phyloP scores from a whole-genome alignment of 257 asterid genomes.

The Petunia axillaris region DNA sequence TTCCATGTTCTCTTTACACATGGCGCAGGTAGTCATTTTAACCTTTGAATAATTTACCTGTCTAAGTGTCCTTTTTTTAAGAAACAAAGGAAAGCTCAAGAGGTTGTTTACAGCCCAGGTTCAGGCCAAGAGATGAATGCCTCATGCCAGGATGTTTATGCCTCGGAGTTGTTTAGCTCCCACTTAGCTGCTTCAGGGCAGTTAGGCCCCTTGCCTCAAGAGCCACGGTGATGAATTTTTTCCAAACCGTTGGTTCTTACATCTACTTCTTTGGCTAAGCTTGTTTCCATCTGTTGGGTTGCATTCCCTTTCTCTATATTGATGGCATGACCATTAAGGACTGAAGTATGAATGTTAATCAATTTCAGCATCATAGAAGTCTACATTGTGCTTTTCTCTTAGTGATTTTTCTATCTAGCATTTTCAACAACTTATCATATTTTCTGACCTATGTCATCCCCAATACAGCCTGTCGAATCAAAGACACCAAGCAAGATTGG shows the following conservation, averaged over 20 bases:
- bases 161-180: background rate
- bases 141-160: background rate
- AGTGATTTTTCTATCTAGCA: background rate
- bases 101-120: background rate
- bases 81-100: background rate
- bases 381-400: background rate
- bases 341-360: constrained; percentile 3
- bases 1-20: background rate
- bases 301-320: background rate
- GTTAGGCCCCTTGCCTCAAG: constrained; percentile 5
- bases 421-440: background rate
- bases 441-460: constrained; percentile 24
- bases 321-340: background rate
- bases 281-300: background rate
- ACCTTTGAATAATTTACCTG: background rate
- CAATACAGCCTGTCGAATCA: constrained; percentile 50
- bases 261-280: background rate
- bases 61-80: background rate
- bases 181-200: background rate
- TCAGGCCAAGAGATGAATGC: background rate
- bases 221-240: background rate
- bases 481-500: constrained; percentile 52
- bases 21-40: background rate
- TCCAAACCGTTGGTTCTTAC: background rate
- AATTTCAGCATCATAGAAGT: background rate